Base-by-base conservation (phyloP, 129 eudicot genomes). In the Lonicera japonica region DNA sequence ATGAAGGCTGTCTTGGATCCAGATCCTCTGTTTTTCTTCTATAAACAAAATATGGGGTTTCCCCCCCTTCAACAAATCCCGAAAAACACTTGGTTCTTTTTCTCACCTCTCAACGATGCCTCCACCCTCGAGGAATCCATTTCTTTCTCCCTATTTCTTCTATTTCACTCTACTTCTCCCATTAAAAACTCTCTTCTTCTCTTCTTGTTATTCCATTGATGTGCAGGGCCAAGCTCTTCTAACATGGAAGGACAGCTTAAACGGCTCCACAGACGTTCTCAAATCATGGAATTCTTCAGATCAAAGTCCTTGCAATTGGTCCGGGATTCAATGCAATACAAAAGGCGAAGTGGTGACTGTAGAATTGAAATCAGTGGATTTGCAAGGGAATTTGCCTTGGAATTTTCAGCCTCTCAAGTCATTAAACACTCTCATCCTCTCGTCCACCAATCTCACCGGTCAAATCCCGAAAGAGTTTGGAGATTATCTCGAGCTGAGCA, bases 31-130 rank as follows among this genome's bases (percentile, higher is more conserved):
- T 65, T 63, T 77, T 81, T 70, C 34, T 70, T 78, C 78, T 87
- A 87, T 87, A 87, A 92, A 92, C 95, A 82, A 87, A 92, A 87
- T 88, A 77, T 81, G 94, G 90, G 85, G 78, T 77, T 43, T 84
- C 76, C 89, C 76, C 89, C 83, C 94, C 83, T 75, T 79, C 88
- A 73, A 73, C 96, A 84, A 86, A 87, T 90, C 94, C 94, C 76
- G 77, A 66, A 72, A 80, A 70, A 63, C 57, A 67, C 85, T n/a
- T 50, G 59, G 16, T 54, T 50, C 61, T 61, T 68, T 56, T 36
- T 29, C 6, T 6, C 67, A 34, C 60, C 65, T 56, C 58, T 34
- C 73, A 70, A 65, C 85, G 73, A 84, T 87, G 96, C 86, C 87
- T 91, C 73, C 87, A 54, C 69, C 75, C 59, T 66, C 53, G 75